Percentiles rank a stretch among this genome's conserved stretches.
Evolutionary conservation across 805 yeast genomes (phyloP).

Genomic region (Metschnikowia kofuensis): DNA sequence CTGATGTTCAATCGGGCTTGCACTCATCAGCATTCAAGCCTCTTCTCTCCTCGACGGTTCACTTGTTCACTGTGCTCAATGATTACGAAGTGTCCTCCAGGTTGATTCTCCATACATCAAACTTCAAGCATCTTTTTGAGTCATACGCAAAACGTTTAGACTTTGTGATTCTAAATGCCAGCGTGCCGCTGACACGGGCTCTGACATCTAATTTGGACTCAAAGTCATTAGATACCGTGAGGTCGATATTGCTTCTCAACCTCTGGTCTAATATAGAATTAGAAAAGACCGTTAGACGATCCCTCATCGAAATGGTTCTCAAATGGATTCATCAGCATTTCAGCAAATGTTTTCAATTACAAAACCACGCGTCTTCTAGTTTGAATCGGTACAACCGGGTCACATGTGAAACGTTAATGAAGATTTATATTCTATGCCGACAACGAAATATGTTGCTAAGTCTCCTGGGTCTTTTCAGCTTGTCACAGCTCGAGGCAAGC

Average conservation of each 20-base stretch:
- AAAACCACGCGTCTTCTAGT: background rate
- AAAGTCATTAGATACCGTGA: constrained; percentile 21
- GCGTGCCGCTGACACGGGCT: background rate
- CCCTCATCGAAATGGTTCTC: constrained; percentile 24
- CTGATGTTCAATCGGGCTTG: background rate
- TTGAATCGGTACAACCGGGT: constrained; percentile 15
- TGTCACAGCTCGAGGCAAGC: constrained; percentile 7
- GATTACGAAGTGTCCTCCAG: constrained; percentile 34
- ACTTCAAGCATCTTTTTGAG: constrained; percentile 28
- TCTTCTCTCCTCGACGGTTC: constrained; percentile 19
- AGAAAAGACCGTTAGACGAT: constrained; percentile 25
- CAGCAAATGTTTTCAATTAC: background rate
- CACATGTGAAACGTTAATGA: constrained; percentile 23
- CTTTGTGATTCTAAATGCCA: constrained; percentile 16
- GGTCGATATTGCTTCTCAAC: constrained; percentile 31
- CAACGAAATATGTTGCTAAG: constrained; percentile 18
- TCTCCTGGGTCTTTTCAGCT: constrained; percentile 21
- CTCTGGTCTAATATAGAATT: constrained; percentile 27
- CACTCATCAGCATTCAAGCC: constrained; percentile 3
- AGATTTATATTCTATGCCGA: constrained; percentile 23
- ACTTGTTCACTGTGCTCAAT: constrained; percentile 35
- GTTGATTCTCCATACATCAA: constrained; percentile 22
- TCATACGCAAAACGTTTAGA: constrained; percentile 30
- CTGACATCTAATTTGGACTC: background rate
- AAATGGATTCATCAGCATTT: constrained; percentile 26